Conservation (phyloP, 148 eudicot species). For the Suaeda aralocaspica region DNA sequence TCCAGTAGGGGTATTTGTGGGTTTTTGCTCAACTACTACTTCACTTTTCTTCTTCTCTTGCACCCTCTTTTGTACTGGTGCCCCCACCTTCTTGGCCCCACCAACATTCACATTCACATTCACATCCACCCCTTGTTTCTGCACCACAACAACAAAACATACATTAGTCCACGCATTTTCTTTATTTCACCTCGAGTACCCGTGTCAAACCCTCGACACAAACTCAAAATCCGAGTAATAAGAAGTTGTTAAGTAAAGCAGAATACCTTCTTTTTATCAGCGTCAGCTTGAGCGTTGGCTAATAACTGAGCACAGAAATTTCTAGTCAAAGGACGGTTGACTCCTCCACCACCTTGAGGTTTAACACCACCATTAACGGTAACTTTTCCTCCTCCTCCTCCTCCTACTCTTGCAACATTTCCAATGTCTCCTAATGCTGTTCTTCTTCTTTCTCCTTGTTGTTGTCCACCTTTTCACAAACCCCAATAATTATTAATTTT, state of each 20-base stretch:
- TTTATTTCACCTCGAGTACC: no score
- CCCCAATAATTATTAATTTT: background rate
- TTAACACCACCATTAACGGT: constrained; percentile 10
- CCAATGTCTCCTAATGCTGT: constrained; percentile 55
- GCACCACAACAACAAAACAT: constrained; percentile 5
- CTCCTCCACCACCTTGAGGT: constrained; percentile 24
- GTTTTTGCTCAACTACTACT: constrained; percentile 4
- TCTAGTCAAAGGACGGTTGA: constrained; percentile 45
- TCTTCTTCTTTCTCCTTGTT: constrained; percentile 40
- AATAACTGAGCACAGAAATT: constrained; percentile 46
- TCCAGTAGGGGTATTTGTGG: constrained; percentile 21
- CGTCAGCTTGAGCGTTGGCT: constrained; percentile 45
- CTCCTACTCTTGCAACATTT: constrained; percentile 33
- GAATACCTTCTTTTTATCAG: constrained; percentile 37
- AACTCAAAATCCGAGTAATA: background rate
- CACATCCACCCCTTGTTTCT: constrained; percentile 37
- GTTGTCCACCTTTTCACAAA: constrained; percentile 25
- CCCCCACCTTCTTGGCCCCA: constrained; percentile 14
- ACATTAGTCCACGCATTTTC: no score
- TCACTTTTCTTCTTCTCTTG: constrained; percentile 30
- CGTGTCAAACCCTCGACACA: background rate
- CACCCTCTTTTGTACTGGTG: constrained; percentile 25
- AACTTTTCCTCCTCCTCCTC: constrained; percentile 15
- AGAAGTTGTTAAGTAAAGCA: background rate
- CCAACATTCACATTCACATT: constrained; percentile 31